phyloP scores from a whole-genome alignment of 129 eudicot genomes.

The Mikania micrantha region DNA sequence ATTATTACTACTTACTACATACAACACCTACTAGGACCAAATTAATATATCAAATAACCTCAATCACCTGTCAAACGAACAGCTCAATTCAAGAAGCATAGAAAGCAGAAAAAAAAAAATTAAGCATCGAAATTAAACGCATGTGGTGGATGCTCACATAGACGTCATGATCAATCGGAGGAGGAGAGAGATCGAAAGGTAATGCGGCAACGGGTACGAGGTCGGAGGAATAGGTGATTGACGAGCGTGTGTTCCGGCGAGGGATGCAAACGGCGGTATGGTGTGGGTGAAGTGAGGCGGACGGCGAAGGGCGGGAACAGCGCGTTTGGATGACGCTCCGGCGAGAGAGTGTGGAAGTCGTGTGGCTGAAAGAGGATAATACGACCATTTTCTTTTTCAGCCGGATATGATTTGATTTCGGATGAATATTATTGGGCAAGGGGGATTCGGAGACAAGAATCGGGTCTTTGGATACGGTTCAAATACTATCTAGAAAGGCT shows the following conservation, averaged over 20 bases:
- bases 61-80: background rate
- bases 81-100: background rate
- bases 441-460: too few relatives aligned
- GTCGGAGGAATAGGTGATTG: constrained; percentile 11
- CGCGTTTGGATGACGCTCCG: constrained; percentile 27
- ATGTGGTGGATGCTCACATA: constrained; percentile 29
- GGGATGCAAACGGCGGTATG: background rate
- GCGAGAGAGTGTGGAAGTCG: constrained; percentile 15
- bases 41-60: background rate
- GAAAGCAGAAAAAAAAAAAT: background rate
- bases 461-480: too few relatives aligned
- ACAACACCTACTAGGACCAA: background rate
- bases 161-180: constrained; percentile 75
- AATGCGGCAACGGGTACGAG: constrained; percentile 19
- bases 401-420: background rate
- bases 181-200: constrained; percentile 82
- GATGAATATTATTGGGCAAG: too few relatives aligned
- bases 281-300: background rate
- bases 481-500: too few relatives aligned
- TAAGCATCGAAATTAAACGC: background rate
- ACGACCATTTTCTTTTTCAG: constrained; percentile 4
- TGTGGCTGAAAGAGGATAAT: constrained; percentile 10
- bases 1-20: too few relatives aligned
- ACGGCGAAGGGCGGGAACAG: background rate
- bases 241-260: constrained; percentile 13